Percentiles rank a stretch among this genome's conserved stretches.
Evolutionary conservation across 208 protist species (phyloP).

Genomic region (Trypanosomatidae sp.): DNA sequence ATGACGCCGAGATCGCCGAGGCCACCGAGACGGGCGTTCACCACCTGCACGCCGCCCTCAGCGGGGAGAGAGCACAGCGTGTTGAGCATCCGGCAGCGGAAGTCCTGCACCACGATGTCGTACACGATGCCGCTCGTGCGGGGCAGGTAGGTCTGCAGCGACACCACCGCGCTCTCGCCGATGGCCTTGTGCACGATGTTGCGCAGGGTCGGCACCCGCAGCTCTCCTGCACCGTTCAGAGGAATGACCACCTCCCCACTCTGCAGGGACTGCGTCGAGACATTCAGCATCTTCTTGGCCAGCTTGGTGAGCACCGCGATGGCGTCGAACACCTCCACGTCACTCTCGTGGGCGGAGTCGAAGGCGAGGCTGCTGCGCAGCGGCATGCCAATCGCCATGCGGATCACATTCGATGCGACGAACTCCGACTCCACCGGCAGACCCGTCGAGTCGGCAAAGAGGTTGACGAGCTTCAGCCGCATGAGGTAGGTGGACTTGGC

Average conservation of each 20-base stretch:
- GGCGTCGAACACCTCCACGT: conserved; percentile 17
- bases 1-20: conserved; percentile 16
- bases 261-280: not conserved
- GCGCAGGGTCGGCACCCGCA: conserved; percentile 17
- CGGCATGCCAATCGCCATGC: conserved; percentile 5
- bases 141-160: conserved; percentile 16
- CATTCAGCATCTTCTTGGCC: conserved; percentile 8
- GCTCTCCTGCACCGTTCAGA: not conserved
- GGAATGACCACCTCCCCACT: conserved; percentile 1
- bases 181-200: conserved; percentile 18
- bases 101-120: conserved; percentile 25
- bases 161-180: conserved; percentile 1
- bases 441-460: conserved; percentile 6
- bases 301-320: not conserved
- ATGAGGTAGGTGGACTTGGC: conserved; percentile 24
- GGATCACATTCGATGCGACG: conserved; percentile 9
- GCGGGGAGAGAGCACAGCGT: conserved; percentile 22
- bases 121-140: conserved; percentile 5
- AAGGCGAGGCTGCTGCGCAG: conserved; percentile 3
- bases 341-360: conserved; percentile 12
- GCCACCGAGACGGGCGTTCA: conserved; percentile 17
- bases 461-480: conserved; percentile 9
- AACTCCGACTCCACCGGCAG: conserved; percentile 14
- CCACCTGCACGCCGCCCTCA: conserved; percentile 11
- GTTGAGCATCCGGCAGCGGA: conserved; percentile 16